A percentile compares a stretch with the other conserved stretches of the same genome.
These are phyloP conservation scores for Arthroderma sp. DNA, from an alignment of 2,329 filamentous ascomycete species.

Conservation along the genomic window DNA sequence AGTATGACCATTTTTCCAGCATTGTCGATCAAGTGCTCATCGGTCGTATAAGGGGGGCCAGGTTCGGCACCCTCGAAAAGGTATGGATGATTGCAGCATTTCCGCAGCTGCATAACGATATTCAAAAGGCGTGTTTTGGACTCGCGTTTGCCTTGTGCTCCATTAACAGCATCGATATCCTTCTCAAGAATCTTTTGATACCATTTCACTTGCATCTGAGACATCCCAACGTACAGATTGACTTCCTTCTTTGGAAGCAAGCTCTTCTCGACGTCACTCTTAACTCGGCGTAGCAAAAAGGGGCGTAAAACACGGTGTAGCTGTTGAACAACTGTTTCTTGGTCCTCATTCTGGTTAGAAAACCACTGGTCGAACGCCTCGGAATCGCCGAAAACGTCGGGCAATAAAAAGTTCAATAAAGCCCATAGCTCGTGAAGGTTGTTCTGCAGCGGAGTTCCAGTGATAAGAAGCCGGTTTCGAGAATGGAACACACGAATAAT, in stretches of 20 bases:
- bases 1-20: constrained; percentile 96
- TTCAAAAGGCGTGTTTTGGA: constrained; percentile 95
- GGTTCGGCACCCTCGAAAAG: constrained; percentile 96
- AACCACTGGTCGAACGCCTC: constrained; percentile 99
- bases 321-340: constrained; percentile 91
- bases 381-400: constrained; percentile 92
- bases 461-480: constrained; percentile 86
- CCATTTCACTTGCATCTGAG: constrained; percentile 98
- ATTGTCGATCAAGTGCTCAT: constrained; percentile 88
- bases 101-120: constrained; percentile 98
- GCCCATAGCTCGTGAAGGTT: constrained; percentile 98
- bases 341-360: constrained; percentile 74
- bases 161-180: constrained; percentile 97
- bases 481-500: constrained; percentile 96
- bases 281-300: constrained; percentile 89
- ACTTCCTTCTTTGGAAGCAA: constrained; percentile 93
- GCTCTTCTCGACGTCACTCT: constrained; percentile 96
- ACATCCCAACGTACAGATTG: constrained; percentile 96
- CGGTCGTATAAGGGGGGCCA: constrained; percentile 92
- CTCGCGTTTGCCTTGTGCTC: constrained; percentile 87
- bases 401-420: constrained; percentile 90
- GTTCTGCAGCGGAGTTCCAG: constrained; percentile 92
- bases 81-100: constrained; percentile 98
- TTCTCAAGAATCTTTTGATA: constrained; percentile 98
- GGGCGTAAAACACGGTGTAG: constrained; percentile 84